Conservation (phyloP, 2,329 filamentous ascomycete species). For the Hypoxylon sp. region DNA sequence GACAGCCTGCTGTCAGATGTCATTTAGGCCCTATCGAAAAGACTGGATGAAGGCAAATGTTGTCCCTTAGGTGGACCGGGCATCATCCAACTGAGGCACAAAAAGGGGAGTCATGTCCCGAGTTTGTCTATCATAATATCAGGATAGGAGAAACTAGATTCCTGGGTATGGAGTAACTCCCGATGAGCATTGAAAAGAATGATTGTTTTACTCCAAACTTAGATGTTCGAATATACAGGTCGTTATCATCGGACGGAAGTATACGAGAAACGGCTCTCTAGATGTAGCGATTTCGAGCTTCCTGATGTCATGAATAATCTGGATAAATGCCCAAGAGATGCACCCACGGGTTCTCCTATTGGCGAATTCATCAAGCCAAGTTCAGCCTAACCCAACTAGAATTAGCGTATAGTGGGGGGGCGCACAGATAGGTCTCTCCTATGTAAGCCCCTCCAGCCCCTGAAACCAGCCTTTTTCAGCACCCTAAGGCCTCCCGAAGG, state of each 20-base stretch:
- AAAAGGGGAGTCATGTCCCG: constrained; percentile 24
- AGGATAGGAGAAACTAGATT: constrained; percentile 15
- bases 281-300: background rate
- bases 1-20: no score
- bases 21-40: background rate
- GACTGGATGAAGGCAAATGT: constrained; percentile 7
- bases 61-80: constrained; percentile 26
- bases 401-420: constrained; percentile 13
- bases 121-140: constrained; percentile 6
- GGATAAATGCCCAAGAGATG: constrained; percentile 34
- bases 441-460: constrained; percentile 29
- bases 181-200: constrained; percentile 5
- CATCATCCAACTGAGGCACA: constrained; percentile 25
- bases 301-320: constrained; percentile 38
- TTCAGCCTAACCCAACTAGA: constrained; percentile 19
- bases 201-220: constrained; percentile 7
- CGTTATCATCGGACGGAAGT: constrained; percentile 14
- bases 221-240: constrained; percentile 22
- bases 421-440: background rate
- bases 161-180: constrained; percentile 11
- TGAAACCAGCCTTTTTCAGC: constrained; percentile 35
- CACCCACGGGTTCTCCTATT: constrained; percentile 15
- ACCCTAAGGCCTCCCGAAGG: constrained; percentile 18
- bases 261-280: constrained; percentile 6
- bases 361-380: constrained; percentile 20